Evolutionary conservation across 2,329 filamentous ascomycete species (phyloP).

Genomic region (Colletotrichum sp.): DNA sequence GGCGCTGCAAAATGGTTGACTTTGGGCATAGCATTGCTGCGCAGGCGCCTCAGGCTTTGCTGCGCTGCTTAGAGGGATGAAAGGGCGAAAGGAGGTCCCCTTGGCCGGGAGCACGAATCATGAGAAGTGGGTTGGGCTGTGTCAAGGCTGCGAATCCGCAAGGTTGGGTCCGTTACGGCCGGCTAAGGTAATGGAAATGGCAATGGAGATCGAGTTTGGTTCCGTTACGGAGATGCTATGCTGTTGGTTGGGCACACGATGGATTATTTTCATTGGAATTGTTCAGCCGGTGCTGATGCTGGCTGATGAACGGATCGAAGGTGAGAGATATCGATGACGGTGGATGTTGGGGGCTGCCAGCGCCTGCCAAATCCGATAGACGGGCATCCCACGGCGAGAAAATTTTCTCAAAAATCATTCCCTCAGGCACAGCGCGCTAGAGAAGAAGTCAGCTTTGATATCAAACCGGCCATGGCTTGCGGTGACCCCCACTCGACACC

Average conservation of each 20-base stretch:
- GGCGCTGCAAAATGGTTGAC: neutral
- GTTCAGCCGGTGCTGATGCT: neutral
- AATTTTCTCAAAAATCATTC: neutral
- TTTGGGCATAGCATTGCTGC: neutral
- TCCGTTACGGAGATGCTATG: neutral
- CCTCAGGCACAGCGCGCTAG: constrained; percentile 14
- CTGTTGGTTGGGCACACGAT: neutral
- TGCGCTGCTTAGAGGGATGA: neutral
- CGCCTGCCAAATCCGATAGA: neutral
- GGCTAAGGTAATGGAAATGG: neutral
- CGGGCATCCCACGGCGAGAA: neutral
- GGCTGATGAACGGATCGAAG: neutral
- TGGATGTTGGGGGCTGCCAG: neutral
- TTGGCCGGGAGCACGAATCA: constrained; percentile 18
- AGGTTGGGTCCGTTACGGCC: constrained; percentile 8
- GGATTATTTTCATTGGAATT: neutral
- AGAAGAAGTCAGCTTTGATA: constrained; percentile 19
- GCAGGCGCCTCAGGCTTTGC: neutral
- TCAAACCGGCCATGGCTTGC: constrained; percentile 19
- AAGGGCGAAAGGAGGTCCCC: neutral
- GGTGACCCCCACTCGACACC: constrained; percentile 22
- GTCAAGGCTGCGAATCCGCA: constrained; percentile 3
- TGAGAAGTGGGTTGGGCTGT: constrained; percentile 19
- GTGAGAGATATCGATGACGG: neutral
- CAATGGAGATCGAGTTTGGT: neutral